Base-by-base conservation (phyloP, 2,329 filamentous ascomycete species). In the Dactylellina leptospora region DNA sequence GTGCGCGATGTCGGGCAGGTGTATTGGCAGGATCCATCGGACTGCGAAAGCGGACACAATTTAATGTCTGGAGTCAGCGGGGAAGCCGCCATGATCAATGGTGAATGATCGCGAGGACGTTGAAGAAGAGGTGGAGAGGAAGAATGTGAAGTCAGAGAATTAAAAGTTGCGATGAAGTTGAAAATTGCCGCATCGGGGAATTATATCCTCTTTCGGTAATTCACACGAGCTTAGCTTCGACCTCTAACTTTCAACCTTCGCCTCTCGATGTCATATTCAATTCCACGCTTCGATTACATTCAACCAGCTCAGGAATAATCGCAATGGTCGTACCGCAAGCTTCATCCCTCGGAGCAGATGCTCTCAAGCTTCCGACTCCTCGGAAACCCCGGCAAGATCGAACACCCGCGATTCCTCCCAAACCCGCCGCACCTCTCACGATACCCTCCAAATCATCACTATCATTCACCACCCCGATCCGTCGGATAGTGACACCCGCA, bases 21-120 rank as follows among this genome's bases (percentile, higher is more conserved):
- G 79, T 91, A 92, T 8, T 87, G 89, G 9, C 90, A 90, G 50
- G 92, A 96, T 73, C 91, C 91, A 79, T 96, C 91, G 23, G 90
- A 85, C 73, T 88, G 88, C 70, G 86, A 84, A 1, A 96, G 84
- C 74, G 75, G 74, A 23, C 51, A 56, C 38, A 73, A 55, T 2
- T 42, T 44, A 23, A 73, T 62, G 25, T 66, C 60, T 36, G 69
- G 61, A 53, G 47, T 25, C 25, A 59, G 23, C 8, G 44, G 38
- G 28, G 59, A 27, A 20, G 50, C 20, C 28, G 56, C 27, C 59
- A 59, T 72, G 20, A 30, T 71, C 5, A n/a, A n/a, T n/a, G n/a
- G n/a, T n/a, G n/a, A n/a, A n/a, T 27, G 47, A 3, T 38, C 20
- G 10, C 11, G 55, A 28, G 48, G 50, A 25, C 23, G 63, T 42